Evolutionary conservation across 73 alveolate genomes (phyloP), one percentile per base, ranked within the genome.

Genomic region (Symbiodinium pilosum): DNA sequence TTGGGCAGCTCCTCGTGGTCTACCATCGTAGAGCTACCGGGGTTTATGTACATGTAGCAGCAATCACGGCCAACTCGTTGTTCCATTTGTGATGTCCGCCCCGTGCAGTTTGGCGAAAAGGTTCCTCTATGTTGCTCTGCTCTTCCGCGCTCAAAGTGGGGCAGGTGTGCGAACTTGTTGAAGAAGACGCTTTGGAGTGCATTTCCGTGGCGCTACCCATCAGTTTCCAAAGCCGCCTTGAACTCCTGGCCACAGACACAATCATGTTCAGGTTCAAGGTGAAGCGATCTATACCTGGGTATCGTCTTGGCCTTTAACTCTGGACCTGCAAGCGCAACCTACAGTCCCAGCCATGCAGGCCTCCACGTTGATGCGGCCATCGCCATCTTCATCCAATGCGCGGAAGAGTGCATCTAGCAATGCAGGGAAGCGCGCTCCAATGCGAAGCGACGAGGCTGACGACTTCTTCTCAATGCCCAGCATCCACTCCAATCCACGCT

Each of bases 141-240:
- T n/a, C n/a, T n/a, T n/a, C n/a, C n/a, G n/a, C n/a, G n/a, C n/a
- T n/a, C n/a, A n/a, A n/a, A n/a, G n/a, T n/a, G n/a, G n/a, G n/a
- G n/a, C n/a, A n/a, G n/a, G n/a, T n/a, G n/a, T n/a, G n/a, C n/a
- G n/a, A n/a, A n/a, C n/a, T n/a, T n/a, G 73, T 54, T n/a, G 32
- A 21, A 54, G 71, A 54, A 54, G 71, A 54, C n/a, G 26, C 71
- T 30, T 54, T 54, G 71, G 1, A 3, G n/a, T 54, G n/a, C n/a
- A n/a, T n/a, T n/a, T n/a, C n/a, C n/a, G n/a, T n/a, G n/a, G n/a
- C n/a, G n/a, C n/a, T n/a, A 30, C 42, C 40, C 73, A 26, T 88
- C 95, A 20, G 86, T 86, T 47, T 88, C 95, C 95, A 88, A 86
- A 21, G 95, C 75, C 44, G 44, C 95, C 44, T 88, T 88, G 95